Evolutionary conservation across 441 rosid genomes (phyloP), one percentile per base, ranked within the genome.

Genomic region (Bruguiera hainesii): DNA sequence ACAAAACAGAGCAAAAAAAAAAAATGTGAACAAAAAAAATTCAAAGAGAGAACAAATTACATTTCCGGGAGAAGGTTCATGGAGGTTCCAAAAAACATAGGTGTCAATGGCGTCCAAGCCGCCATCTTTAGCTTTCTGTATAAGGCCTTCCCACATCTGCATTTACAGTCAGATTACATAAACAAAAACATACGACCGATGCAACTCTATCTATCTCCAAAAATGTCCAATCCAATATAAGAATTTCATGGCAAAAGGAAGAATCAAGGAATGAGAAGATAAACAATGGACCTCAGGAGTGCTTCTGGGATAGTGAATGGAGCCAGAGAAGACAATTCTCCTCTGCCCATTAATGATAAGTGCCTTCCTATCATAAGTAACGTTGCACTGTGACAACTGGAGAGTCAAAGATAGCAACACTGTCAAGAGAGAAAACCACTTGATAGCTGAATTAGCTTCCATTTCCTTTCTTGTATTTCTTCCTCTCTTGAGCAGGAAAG

Each of bases 271-370:
- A 28, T 33, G 58, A 53, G 42, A 63, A n/a, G 11, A 66, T 53
- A 21, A 46, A 50, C 11, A 46, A 13, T 1, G 42, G 52, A 90
- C 98, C 60, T 89, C 86, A 66, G 96, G 91, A 16, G 96, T 89
- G 84, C 98, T 93, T 86, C 97, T 83, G 50, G 98, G 97, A 72
- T 93, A 93, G 72, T 89, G 98, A 82, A 93, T 93, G 78, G 96
- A 93, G 60, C 98, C 98, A 39, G 97, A 91, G 79, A 93, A 82
- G 75, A 91, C 88, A 77, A 93, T 80, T 77, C 81, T 87, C 73
- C 90, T 84, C 52, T 84, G 84, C 16, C 98, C 97, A 81, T 86
- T 88, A 69, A 93, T 74, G 79, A 85, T 42, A 56, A 93, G 81
- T 28, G 95, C 88, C 81, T 84, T 91, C 71, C 75, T 80, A 57